phyloP scores from a whole-genome alignment of 208 protist genomes.

The Dictyostelium gargantuum region DNA sequence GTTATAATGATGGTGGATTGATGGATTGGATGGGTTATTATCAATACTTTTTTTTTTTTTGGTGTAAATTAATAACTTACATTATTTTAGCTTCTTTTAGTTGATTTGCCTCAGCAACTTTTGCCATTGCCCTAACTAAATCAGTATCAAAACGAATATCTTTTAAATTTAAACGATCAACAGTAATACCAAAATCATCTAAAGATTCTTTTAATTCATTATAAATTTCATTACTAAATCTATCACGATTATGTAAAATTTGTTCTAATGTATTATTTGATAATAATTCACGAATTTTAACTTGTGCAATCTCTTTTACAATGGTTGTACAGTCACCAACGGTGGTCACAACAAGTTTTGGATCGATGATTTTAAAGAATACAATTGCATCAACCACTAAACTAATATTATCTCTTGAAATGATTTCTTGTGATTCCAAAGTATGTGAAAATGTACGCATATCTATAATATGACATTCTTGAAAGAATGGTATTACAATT shows the following conservation, averaged over 20 bases:
- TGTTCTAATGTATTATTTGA: conserved; percentile 48
- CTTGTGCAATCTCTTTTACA: background rate
- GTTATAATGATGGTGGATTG: too few relatives aligned
- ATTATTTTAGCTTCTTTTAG: conserved; percentile 18
- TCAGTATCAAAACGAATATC: conserved; percentile 42
- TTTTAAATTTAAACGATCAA: conserved; percentile 36
- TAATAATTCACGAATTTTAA: conserved; percentile 46
- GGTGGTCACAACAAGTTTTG: background rate
- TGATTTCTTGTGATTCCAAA: conserved; percentile 37
- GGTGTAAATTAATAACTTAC: too few relatives aligned
- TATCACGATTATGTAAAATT: conserved; percentile 41
- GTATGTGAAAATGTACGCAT: background rate
- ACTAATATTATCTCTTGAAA: conserved; percentile 35
- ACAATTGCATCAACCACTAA: conserved; percentile 31
- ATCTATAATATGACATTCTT: background rate
- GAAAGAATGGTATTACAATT: background rate
- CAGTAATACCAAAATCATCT: background rate
- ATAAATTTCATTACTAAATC: conserved; percentile 20
- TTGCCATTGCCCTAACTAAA: conserved; percentile 26
- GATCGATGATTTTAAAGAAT: background rate
- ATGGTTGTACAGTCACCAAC: background rate
- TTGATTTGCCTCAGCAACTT: conserved; percentile 23
- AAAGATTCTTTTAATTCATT: background rate
- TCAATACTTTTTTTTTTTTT: too few relatives aligned
- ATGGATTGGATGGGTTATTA: too few relatives aligned